These are phyloP conservation scores for Blastobotrys buckinghamii DNA, from an alignment of 1,139 yeast genomes.

Conservation along the genomic window DNA sequence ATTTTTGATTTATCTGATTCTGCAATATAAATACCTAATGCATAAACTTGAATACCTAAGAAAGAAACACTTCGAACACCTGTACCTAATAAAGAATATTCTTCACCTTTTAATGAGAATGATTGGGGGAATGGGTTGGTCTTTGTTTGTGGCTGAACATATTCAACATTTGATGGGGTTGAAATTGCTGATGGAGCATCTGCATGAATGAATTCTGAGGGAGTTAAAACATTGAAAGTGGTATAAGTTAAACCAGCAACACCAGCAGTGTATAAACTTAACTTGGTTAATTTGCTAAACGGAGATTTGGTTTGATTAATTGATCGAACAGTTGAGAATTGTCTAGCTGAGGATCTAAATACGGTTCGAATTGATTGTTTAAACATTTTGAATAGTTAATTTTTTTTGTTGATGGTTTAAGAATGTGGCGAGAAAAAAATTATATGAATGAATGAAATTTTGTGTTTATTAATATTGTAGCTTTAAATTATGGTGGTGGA, in stretches of 20 bases:
- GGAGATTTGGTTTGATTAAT: not conserved
- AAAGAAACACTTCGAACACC: slow-evolving; percentile 85
- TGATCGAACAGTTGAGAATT: not conserved
- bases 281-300: no score
- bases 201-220: not conserved
- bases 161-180: slow-evolving; percentile 6
- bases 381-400: no score
- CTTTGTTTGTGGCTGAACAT: slow-evolving; percentile 32
- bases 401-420: no score
- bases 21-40: slow-evolving; percentile 72
- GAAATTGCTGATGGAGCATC: slow-evolving; percentile 4
- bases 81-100: slow-evolving; percentile 57
- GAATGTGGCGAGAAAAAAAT: no score
- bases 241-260: not conserved
- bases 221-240: not conserved
- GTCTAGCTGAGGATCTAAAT: slow-evolving; percentile 2
- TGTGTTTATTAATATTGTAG: no score
- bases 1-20: slow-evolving; percentile 48
- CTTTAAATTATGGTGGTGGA: no score
- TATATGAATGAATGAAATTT: no score
- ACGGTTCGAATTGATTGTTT: no score
- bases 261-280: slow-evolving; percentile 1
- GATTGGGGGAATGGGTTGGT: slow-evolving; percentile 31
- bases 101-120: slow-evolving; percentile 22
- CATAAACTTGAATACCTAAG: slow-evolving; percentile 78